Conservation (phyloP, 305 asterid species). For the Fraxinus sp. region DNA sequence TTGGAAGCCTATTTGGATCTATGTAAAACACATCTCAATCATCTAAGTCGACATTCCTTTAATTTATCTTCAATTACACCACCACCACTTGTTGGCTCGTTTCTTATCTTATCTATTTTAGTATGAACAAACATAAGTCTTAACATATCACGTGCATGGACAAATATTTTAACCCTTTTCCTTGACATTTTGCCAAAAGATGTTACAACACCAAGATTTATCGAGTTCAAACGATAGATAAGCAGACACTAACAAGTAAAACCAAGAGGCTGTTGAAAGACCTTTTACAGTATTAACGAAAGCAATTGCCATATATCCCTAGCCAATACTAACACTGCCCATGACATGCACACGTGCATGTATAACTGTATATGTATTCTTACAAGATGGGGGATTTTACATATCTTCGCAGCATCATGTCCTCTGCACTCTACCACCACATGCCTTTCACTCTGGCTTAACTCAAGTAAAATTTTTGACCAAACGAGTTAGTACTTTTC, state of each 20-base stretch:
- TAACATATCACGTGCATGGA: not conserved
- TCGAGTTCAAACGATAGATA: not conserved
- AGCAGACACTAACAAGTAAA: not conserved
- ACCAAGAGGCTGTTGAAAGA: not conserved
- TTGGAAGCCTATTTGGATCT: not conserved
- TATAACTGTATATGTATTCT: not conserved
- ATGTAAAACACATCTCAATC: not conserved
- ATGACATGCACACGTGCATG: not conserved
- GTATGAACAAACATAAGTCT: not conserved
- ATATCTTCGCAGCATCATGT: slow-evolving; percentile 90
- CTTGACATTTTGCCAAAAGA: not conserved
- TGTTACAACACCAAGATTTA: not conserved
- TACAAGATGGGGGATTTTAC: slow-evolving; percentile 55
- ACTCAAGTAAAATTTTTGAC: not conserved
- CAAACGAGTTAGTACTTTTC: not conserved
- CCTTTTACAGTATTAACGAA: not conserved
- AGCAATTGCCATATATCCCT: not conserved
- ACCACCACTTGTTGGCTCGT: not conserved
- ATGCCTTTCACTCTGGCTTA: slow-evolving; percentile 56
- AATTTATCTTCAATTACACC: not conserved
- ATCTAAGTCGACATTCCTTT: not conserved
- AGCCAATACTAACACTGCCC: not conserved
- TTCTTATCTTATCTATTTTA: not conserved
- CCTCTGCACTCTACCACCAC: slow-evolving; percentile 92
- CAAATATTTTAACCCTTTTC: not conserved